These are phyloP conservation scores for Emericellopsis atlantica DNA, from an alignment of 2,329 filamentous ascomycete genomes.

Conservation along the genomic window DNA sequence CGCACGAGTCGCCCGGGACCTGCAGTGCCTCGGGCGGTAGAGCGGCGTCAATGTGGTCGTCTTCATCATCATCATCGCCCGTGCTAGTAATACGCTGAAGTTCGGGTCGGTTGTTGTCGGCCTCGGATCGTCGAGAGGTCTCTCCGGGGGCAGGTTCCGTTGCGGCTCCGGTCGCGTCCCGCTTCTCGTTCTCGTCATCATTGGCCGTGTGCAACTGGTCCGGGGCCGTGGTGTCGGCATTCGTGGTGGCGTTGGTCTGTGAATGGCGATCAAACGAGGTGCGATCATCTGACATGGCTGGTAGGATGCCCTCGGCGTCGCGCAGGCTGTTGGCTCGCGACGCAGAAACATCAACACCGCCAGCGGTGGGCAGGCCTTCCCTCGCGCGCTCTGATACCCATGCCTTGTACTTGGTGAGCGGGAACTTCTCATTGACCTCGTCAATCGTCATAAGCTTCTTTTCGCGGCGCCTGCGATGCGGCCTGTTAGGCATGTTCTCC, in stretches of 20 bases:
- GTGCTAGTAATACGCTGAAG: conserved; percentile 30
- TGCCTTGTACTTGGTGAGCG: conserved; percentile 88
- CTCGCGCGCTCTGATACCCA: conserved; percentile 79
- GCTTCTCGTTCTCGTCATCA: conserved; percentile 7
- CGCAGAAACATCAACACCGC: conserved; percentile 65
- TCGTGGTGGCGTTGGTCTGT: background rate
- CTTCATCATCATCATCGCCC: conserved; percentile 52
- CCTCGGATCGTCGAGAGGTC: background rate
- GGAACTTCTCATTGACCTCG: conserved; percentile 95
- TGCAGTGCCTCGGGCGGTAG: conserved; percentile 70
- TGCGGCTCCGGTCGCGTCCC: background rate
- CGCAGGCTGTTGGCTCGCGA: conserved; percentile 65
- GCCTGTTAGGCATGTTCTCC: conserved; percentile 61
- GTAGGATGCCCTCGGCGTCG: conserved; percentile 46
- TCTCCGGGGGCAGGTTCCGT: background rate
- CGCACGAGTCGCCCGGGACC: conserved; percentile 82
- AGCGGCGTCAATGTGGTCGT: conserved; percentile 73
- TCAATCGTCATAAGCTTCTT: conserved; percentile 99
- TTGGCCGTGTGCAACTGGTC: conserved; percentile 6
- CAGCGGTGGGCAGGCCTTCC: conserved; percentile 70
- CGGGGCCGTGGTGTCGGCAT: background rate
- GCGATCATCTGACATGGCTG: conserved; percentile 17
- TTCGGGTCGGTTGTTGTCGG: conserved; percentile 2
- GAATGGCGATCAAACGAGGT: background rate
- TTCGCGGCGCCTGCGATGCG: conserved; percentile 77